phyloP scores from a whole-genome alignment of 2,329 filamentous ascomycete genomes.

The Neurospora sp. region DNA sequence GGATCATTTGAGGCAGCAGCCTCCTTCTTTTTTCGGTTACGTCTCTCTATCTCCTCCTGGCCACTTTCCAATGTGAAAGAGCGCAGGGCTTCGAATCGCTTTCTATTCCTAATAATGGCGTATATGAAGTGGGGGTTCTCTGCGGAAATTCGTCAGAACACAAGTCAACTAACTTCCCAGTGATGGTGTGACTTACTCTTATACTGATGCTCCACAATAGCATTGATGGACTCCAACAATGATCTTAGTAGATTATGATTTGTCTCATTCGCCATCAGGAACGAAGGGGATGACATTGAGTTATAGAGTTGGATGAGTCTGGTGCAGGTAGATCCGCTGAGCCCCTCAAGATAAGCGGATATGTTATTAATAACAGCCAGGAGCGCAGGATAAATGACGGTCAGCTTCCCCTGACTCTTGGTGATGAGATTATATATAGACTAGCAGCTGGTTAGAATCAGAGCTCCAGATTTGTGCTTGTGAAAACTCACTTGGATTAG shows the following conservation, averaged over 20 bases:
- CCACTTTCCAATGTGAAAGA: slow-evolving; percentile 87
- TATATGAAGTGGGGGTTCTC: slow-evolving; percentile 78
- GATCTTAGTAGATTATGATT: slow-evolving; percentile 78
- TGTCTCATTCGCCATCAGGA: slow-evolving; percentile 82
- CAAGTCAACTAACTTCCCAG: too few relatives aligned
- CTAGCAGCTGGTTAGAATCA: slow-evolving; percentile 31
- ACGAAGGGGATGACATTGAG: slow-evolving; percentile 89
- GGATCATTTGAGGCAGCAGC: slow-evolving; percentile 38
- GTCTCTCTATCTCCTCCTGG: slow-evolving; percentile 80
- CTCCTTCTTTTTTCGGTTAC: slow-evolving; percentile 62
- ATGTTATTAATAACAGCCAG: slow-evolving; percentile 92
- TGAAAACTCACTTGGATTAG: slow-evolving; percentile 65
- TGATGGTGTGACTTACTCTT: slow-evolving; percentile 42
- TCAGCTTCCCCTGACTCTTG: slow-evolving; percentile 78
- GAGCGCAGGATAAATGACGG: slow-evolving; percentile 85
- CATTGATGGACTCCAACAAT: slow-evolving; percentile 79
- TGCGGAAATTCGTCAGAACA: slow-evolving; percentile 23
- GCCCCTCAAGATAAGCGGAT: slow-evolving; percentile 68
- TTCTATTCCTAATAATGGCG: slow-evolving; percentile 67
- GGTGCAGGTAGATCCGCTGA: slow-evolving; percentile 65
- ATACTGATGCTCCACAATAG: slow-evolving; percentile 83
- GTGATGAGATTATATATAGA: slow-evolving; percentile 90
- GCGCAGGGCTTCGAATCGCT: slow-evolving; percentile 74
- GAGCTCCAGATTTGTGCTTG: not conserved
- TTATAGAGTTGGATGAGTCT: slow-evolving; percentile 82